Base-by-base conservation (phyloP, 441 rosid genomes). In the Euphorbia schlechtendalii region DNA sequence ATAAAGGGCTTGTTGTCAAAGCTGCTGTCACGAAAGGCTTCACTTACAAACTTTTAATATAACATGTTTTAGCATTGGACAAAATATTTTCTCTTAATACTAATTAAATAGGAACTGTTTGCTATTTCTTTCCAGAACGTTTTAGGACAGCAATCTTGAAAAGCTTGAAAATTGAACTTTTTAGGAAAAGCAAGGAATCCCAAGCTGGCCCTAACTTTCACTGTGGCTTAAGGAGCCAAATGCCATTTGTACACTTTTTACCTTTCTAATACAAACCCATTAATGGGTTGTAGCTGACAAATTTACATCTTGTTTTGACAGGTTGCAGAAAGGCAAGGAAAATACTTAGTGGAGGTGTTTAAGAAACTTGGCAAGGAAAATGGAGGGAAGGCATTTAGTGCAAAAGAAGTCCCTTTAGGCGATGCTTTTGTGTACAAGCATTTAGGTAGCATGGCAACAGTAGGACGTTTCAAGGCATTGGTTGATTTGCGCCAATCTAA, bases 291-390 rank as follows among this genome's bases (percentile, higher is more conserved):
- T 12, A 24, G 24, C 62, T 66, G 13, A 53, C 9, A 1, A 40
- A 30, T 15, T 4, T 20, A 27, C 32, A 51, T 38, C 24, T 58
- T 57, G 14, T 12, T 13, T 72, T n/a, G n/a, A 68, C 82, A 89
- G 83, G 99, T 90, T 34, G 99, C 99, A 36, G 99, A 93, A 73
- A 83, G 97, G 81, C 84, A 93, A 80, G 96, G 95, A 28, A 90
- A 88, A 45, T 93, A 81, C 77, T 74, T 93, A 76, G 80, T 82
- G 57, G 80, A 73, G 71, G 55, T 85, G 67, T 81, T 90, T 17
- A 82, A 81, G 80, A 78, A 53, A 68, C 80, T 88, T 14, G 95
- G 84, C 10, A 85, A 82, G 76, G 75, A 80, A 65, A 74, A 81
- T 52, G 93, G 86, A 46, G 97, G 91, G 67, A 81, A 83, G 75